Base-by-base conservation (phyloP, 306 rosid species). In the Herpetospermum pedunculosum region DNA sequence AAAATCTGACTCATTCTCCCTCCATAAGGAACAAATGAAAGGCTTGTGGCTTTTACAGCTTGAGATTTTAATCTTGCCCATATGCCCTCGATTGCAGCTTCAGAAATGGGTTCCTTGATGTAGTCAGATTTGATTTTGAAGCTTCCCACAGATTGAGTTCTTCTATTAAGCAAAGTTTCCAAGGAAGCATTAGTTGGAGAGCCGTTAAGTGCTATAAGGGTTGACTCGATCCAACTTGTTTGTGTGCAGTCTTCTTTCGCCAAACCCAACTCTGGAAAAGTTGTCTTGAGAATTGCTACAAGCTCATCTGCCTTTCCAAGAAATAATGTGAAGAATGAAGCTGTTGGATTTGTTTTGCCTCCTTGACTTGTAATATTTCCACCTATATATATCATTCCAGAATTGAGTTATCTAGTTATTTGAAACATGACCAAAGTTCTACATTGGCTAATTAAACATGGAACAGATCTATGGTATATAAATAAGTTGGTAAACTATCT, bases 121-220 rank as follows among this genome's bases (percentile, higher is more conserved):
- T 79, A 89, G 43, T 92, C 96, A 32, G 97, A 87, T 80, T 87
- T 92, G 0, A 86, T 82, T 69, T 92, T 92, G 79, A 84, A 83
- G 83, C 72, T 84, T 41, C 8, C 75, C 58, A 74, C 83, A 13
- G 49, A 18, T 7, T 50, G 8, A 50, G 80, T 48, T 32, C 76
- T 82, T 21, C 83, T 82, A 32, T 85, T 75, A 1, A 83, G 92
- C 32, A 89, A 78, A 67, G 78, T 38, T 70, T 81, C 81, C 8
- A 84, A 72, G 1, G 87, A n/a, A n/a, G n/a, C n/a, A n/a, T n/a
- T n/a, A n/a, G n/a, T n/a, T n/a, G n/a, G n/a, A n/a, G n/a, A n/a
- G n/a, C n/a, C n/a, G n/a, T n/a, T n/a, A n/a, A n/a, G n/a, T n/a
- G n/a, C n/a, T n/a, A n/a, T n/a, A n/a, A n/a, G 83, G 44, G 87